Base-by-base conservation (phyloP, 805 yeast species). In the Teunomyces gatunensis region DNA sequence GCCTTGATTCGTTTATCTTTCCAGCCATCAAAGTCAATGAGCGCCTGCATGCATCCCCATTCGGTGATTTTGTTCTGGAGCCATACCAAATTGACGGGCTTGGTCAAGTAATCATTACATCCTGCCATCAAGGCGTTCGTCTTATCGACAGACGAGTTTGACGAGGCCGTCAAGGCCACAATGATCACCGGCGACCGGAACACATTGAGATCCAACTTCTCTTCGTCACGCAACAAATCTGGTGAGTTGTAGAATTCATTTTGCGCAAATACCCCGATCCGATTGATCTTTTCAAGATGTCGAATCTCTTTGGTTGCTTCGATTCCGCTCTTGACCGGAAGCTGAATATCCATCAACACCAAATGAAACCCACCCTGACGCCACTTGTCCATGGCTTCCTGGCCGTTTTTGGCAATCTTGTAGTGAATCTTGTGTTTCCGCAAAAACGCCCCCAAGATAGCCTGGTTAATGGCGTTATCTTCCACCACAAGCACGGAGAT, bases 31-130 rank as follows among this genome's bases (percentile, higher is more conserved):
- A 87, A 92, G 67, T 92, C 96, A 63, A 92, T 91, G 43, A 92
- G 71, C 0, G 97, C 97, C 68, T 92, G 99, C 98, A 92, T 92
- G 66, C 98, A 92, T 0, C 99, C 98, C 98, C 98, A 94, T 66
- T 92, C 97, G 0, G 90, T 86, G 45, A 94, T 87, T 67, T 94
- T 94, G 60, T 88, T 89, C 58, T 90, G 88, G 41, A 94, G 73
- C 99, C 99, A 94, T 42, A 83, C 88, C 55, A 92, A 73, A 57
- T 90, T 92, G 6, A 94, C 98, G 0, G 99, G 99, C 56, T 94
- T 94, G 7, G 97, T 94, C 55, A 94, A 69, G 69, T 86, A 94
- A 66, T 94, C 99, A 60, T 94, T 94, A 68, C 99, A 94, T 41
- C 99, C 99, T 2, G 98, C 97, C 25, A 95, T 87, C 47, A 94